phyloP scores from a whole-genome alignment of 495 filamentous ascomycete genomes.

The Bathelium albidoporum region DNA sequence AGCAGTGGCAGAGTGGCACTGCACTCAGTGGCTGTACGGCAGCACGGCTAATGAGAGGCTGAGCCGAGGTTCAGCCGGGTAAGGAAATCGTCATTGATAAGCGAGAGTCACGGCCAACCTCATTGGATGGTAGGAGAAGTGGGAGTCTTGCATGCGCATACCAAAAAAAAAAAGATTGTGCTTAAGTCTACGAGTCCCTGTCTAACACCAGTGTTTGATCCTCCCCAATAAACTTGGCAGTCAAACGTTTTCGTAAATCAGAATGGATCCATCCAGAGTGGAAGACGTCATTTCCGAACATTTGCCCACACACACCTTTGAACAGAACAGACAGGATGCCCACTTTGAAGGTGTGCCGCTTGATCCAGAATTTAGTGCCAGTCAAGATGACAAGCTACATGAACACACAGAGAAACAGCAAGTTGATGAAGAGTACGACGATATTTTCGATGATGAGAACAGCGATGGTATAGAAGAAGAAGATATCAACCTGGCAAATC shows the following conservation, averaged over 20 bases:
- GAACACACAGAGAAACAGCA: conserved; percentile 30
- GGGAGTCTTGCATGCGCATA: too few species aligned
- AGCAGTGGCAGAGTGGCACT: too few species aligned
- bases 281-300: background rate
- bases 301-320: background rate
- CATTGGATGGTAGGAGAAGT: too few species aligned
- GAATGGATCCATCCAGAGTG: background rate
- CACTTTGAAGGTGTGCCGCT: background rate
- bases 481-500: conserved; percentile 48
- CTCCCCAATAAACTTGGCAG: too few species aligned
- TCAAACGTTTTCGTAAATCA: background rate
- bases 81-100: too few species aligned
- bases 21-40: too few species aligned
- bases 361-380: background rate
- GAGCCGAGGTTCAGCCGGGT: too few species aligned
- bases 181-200: too few species aligned
- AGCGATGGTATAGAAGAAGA: conserved; percentile 45
- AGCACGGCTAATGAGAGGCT: too few species aligned
- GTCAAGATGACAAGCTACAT: background rate
- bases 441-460: conserved; percentile 47
- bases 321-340: background rate
- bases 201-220: too few species aligned
- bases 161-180: too few species aligned
- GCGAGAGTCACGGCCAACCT: too few species aligned
- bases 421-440: conserved; percentile 49